Conservation (phyloP, 768 basidiomycete genomes). For the Tulasnella sp. region DNA sequence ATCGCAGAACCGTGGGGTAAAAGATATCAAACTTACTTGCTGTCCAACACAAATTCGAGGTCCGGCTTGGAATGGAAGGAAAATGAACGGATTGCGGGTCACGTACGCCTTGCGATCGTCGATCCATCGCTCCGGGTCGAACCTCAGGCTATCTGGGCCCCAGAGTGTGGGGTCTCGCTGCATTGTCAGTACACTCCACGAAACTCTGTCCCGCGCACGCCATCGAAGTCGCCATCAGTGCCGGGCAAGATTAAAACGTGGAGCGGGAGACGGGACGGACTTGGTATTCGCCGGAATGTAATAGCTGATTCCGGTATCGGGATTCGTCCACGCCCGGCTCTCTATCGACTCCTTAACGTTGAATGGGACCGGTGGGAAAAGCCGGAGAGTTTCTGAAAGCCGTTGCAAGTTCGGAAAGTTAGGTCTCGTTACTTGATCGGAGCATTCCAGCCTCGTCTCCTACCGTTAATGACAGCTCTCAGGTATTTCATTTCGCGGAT, state of each 20-base stretch:
- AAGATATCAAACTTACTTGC: conserved; percentile 35
- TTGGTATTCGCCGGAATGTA: conserved; percentile 28
- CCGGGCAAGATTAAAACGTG: background rate
- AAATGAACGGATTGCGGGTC: conserved; percentile 53
- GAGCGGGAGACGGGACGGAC: background rate
- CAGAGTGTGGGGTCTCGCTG: conserved; percentile 45
- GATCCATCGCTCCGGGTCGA: conserved; percentile 76
- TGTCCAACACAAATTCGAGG: conserved; percentile 45
- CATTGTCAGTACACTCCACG: background rate
- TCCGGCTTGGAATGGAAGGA: conserved; percentile 68
- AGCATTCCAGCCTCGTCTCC: conserved; percentile 26
- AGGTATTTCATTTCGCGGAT: conserved; percentile 59
- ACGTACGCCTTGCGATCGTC: conserved; percentile 41
- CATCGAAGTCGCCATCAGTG: background rate
- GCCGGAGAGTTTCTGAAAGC: conserved; percentile 48
- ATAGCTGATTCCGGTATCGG: conserved; percentile 29
- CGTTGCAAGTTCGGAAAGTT: background rate
- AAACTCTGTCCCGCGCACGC: background rate
- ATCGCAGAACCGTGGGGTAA: background rate
- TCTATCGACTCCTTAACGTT: conserved; percentile 18
- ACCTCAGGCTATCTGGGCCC: conserved; percentile 73
- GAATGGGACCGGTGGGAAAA: conserved; percentile 49
- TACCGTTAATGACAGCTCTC: conserved; percentile 63
- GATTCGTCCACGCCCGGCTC: conserved; percentile 11
- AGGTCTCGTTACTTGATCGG: conserved; percentile 31